Evolutionary conservation across 106 monocot species (phyloP).

Genomic region (Dioscorea zingiberensis): DNA sequence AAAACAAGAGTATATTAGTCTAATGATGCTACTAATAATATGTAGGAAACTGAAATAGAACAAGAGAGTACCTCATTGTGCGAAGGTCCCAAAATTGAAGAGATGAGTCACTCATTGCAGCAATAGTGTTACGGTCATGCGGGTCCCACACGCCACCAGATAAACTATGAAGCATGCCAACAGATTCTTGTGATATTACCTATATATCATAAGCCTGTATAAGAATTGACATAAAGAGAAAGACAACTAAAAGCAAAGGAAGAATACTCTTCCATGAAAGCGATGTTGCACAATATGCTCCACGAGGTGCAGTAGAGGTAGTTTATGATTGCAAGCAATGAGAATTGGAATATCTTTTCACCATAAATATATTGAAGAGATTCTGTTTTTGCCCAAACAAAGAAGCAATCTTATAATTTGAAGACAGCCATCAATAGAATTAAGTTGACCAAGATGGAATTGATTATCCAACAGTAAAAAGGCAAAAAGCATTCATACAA

Average conservation of each 20-base stretch:
- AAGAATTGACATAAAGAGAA: slow-evolving; percentile 5
- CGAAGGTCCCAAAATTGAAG: slow-evolving; percentile 95
- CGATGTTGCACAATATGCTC: neutral
- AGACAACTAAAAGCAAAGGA: neutral
- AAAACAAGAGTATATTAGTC: too few species aligned
- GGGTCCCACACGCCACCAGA: slow-evolving; percentile 97
- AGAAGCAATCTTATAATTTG: too few species aligned
- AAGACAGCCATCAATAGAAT: too few species aligned
- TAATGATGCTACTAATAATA: too few species aligned
- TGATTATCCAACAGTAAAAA: too few species aligned
- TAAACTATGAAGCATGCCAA: slow-evolving; percentile 73
- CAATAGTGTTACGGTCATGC: slow-evolving; percentile 70
- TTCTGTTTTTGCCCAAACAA: too few species aligned
- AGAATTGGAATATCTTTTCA: too few species aligned
- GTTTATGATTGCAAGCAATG: too few species aligned
- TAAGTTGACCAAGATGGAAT: too few species aligned
- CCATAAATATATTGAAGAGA: too few species aligned
- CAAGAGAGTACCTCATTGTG: slow-evolving; percentile 76
- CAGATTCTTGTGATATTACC: slow-evolving; percentile 85
- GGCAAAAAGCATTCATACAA: too few species aligned
- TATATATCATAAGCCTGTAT: slow-evolving; percentile 25
- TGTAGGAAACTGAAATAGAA: neutral
- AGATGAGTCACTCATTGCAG: slow-evolving; percentile 76
- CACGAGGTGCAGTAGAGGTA: too few species aligned
- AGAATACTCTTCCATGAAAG: neutral